These are phyloP conservation scores for Corymbia citriodora DNA, from an alignment of 441 rosid species.

Conservation along the genomic window DNA sequence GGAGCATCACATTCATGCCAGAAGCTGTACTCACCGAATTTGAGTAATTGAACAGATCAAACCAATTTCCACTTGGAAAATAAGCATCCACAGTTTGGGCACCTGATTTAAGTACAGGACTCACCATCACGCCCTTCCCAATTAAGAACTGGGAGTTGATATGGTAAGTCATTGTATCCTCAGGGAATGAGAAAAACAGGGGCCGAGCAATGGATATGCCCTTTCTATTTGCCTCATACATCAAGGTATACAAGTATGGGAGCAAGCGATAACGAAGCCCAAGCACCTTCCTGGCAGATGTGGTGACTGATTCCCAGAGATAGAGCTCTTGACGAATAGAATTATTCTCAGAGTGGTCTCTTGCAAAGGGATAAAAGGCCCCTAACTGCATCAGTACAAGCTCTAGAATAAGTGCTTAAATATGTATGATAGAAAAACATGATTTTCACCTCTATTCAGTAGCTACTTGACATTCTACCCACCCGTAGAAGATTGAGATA, in stretches of 20 bases:
- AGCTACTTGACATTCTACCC: not conserved
- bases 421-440: not conserved
- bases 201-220: not conserved
- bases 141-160: constrained; percentile 33
- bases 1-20: not conserved
- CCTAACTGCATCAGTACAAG: not conserved
- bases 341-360: not conserved
- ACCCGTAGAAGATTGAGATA: not conserved
- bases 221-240: not conserved
- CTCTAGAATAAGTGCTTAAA: not conserved
- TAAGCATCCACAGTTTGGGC: constrained; percentile 39
- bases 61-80: constrained; percentile 58
- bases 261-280: not conserved
- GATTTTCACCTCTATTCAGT: not conserved
- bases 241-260: not conserved
- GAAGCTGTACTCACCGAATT: constrained; percentile 8
- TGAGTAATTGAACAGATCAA: constrained; percentile 49
- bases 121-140: constrained; percentile 49
- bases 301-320: not conserved
- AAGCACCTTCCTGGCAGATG: not conserved
- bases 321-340: not conserved
- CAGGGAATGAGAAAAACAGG: not conserved
- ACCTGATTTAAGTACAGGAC: constrained; percentile 41
- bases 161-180: not conserved
- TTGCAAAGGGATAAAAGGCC: not conserved